These are phyloP conservation scores for Parascedosporium putredinis DNA, from an alignment of 2,329 filamentous ascomycete species.

Conservation along the genomic window DNA sequence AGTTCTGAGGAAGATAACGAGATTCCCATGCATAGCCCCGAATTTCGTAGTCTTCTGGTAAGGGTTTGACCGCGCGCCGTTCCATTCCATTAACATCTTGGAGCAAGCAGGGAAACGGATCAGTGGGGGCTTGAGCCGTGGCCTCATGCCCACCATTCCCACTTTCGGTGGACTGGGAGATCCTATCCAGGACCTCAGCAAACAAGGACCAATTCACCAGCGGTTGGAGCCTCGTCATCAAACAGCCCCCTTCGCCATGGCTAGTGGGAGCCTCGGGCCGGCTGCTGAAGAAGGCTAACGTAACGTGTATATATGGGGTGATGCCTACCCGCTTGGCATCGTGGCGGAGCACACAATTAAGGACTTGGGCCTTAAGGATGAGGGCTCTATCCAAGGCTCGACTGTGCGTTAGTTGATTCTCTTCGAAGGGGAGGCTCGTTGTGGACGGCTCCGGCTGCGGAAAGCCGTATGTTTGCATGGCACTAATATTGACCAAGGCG, in stretches of 20 bases:
- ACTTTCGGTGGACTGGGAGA: too few species aligned
- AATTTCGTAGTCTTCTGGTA: conserved; percentile 61
- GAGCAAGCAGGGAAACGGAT: not conserved
- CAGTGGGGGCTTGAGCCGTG: not conserved
- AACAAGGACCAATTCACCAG: conserved; percentile 46
- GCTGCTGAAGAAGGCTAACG: conserved; percentile 46
- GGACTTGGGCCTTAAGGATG: not conserved
- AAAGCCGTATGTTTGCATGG: not conserved
- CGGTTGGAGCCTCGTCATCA: conserved; percentile 28
- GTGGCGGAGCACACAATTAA: conserved; percentile 1
- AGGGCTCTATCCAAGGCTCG: not conserved
- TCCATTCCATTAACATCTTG: not conserved
- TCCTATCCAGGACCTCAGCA: conserved; percentile 27
- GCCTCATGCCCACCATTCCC: conserved; percentile 13
- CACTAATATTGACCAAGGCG: not conserved
- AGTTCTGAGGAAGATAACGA: conserved; percentile 45
- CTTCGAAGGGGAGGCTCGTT: not conserved
- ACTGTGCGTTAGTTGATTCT: not conserved
- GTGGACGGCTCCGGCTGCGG: conserved; percentile 20
- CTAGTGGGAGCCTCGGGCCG: conserved; percentile 20
- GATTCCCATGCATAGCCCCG: conserved; percentile 52
- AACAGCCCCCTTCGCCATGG: too few species aligned
- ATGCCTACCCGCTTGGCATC: conserved; percentile 36
- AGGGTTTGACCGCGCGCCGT: conserved; percentile 27
- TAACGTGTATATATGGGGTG: conserved; percentile 50